Base-by-base conservation (phyloP, 2,329 filamentous ascomycete species). In the Colletotrichum liriopes region DNA sequence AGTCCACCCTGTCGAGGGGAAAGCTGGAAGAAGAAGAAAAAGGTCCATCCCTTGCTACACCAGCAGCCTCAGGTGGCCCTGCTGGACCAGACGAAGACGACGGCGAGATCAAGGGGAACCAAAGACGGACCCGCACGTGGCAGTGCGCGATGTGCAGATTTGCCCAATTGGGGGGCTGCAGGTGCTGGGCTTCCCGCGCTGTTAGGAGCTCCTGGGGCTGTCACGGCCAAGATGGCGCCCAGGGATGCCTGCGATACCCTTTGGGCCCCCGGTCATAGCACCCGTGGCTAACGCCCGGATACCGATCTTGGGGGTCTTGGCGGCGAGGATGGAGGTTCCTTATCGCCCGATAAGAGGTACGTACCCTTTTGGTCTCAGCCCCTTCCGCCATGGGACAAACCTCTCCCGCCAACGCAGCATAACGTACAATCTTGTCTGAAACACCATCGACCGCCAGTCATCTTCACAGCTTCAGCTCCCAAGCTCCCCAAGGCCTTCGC, bases 371-470 rank as follows among this genome's bases (percentile, higher is more conserved):
- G 7, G 49, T 32, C 49, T 52, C 49, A 52, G 32, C 32, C 18
- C 52, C 52, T 55, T 47, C 43, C 35, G 37, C 18, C 23, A 55
- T 58, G 41, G 59, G 20, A 37, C 66, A 56, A 63, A 63, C 41
- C 66, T 12, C 45, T 39, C 26, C 41, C 20, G 20, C 58, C 41
- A 67, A 55, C 55, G 29, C 56, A 72, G 71, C 71, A 73, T 73
- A 66, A 73, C 61, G 55, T 69, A 73, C 71, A 73, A 71, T 73
- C 67, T 73, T 51, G 61, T 66, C 66, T 73, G 71, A 73, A 73
- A 73, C 71, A 71, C 47, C 60, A 52, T 68, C 55, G 16, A 61
- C 61, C 47, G 51, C 71, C 71, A 65, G 64, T 71, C 64, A 68
- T 14, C 62, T 54, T 60, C 45, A 41, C 39, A 58, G 26, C 18